phyloP scores from a whole-genome alignment of 495 filamentous ascomycete species.

The Talaromyces adpressus region DNA sequence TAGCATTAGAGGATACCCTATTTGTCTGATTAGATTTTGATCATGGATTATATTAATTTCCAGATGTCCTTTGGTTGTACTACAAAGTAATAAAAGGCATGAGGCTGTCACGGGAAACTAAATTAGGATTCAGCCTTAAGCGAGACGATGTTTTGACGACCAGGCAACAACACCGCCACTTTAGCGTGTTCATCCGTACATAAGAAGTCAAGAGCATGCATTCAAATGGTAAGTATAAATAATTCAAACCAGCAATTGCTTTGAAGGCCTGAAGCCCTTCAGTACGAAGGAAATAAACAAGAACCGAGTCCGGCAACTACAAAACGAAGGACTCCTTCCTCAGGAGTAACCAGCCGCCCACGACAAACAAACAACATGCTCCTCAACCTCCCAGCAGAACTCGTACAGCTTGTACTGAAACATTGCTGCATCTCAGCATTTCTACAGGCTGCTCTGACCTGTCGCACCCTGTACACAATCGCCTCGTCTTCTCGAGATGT shows the following conservation, averaged over 20 bases:
- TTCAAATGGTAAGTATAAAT: not conserved
- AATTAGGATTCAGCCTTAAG: not conserved
- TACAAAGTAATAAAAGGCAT: not conserved
- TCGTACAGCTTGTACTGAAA: constrained; percentile 32
- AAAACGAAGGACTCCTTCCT: not conserved
- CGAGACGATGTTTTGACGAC: not conserved
- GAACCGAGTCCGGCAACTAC: not conserved
- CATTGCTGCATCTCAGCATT: constrained; percentile 25
- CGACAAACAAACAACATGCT: constrained; percentile 18
- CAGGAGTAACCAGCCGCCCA: not conserved
- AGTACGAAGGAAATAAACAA: not conserved
- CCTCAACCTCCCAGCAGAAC: constrained; percentile 30
- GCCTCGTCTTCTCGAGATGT: constrained; percentile 61
- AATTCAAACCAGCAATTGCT: not conserved
- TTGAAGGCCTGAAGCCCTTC: too few species aligned
- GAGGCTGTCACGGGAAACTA: not conserved
- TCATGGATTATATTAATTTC: not conserved
- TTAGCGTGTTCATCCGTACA: not conserved
- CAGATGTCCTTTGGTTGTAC: too few species aligned
- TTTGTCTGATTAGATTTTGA: not conserved
- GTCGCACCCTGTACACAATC: constrained; percentile 64
- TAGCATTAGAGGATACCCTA: constrained; percentile 9
- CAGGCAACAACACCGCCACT: constrained; percentile 3
- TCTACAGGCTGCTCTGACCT: constrained; percentile 27
- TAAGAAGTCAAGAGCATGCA: not conserved